Conservation (phyloP, 768 basidiomycete species). For the Termitomyces sp. region DNA sequence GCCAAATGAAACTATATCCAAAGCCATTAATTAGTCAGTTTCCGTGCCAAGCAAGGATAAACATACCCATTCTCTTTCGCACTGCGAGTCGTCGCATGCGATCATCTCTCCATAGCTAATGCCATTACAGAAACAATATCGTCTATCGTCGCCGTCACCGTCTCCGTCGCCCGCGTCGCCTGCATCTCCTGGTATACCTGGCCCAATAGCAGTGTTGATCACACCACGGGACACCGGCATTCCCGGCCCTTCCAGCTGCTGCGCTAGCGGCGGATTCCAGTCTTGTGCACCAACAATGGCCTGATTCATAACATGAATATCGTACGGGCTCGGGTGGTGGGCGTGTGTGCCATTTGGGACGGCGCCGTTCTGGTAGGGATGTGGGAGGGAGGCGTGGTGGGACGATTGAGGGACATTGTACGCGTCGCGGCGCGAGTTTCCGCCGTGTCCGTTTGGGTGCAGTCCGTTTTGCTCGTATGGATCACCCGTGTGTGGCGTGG, state of each 20-base stretch:
- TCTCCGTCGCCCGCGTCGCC: conserved; percentile 45
- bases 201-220: conserved; percentile 23
- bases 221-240: conserved; percentile 60
- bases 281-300: conserved; percentile 35
- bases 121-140: conserved; percentile 84
- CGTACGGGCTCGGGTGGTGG: conserved; percentile 37
- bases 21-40: conserved; percentile 6
- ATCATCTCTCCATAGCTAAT: conserved; percentile 94
- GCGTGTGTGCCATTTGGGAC: conserved; percentile 23
- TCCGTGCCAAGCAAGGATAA: conserved; percentile 7
- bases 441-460: conserved; percentile 10
- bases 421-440: conserved; percentile 30
- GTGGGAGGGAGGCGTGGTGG: conserved; percentile 54
- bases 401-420: conserved; percentile 50
- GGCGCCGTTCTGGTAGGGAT: conserved; percentile 32
- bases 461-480: conserved; percentile 28
- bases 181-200: conserved; percentile 24
- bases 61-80: conserved; percentile 90
- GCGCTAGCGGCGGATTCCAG: conserved; percentile 48
- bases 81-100: conserved; percentile 79
- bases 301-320: conserved; percentile 30
- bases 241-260: conserved; percentile 71
- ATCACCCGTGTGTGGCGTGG: conserved; percentile 36
- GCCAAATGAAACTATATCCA: conserved; percentile 78
- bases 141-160: conserved; percentile 59